A percentile compares a stretch with the other conserved stretches of the same genome.
phyloP scores from a whole-genome alignment of 495 filamentous ascomycete species.

The Corynascus novoguineensis region DNA sequence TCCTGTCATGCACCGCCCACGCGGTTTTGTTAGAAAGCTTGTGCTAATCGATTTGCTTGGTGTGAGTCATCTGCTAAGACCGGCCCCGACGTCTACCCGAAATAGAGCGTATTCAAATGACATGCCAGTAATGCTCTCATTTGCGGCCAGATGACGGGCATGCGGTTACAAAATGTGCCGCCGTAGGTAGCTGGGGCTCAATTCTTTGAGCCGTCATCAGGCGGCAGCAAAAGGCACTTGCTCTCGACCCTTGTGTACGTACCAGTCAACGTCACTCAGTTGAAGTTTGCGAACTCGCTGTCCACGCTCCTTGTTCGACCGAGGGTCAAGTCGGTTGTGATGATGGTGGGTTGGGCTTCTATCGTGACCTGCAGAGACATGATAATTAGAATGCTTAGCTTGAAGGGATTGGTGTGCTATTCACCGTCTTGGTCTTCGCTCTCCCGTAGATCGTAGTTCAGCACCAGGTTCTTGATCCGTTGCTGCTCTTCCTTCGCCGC shows the following conservation, averaged over 20 bases:
- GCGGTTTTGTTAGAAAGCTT: conserved; percentile 12
- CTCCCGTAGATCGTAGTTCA: conserved; percentile 88
- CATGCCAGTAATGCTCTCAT: conserved; percentile 10
- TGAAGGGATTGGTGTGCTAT: conserved; percentile 36
- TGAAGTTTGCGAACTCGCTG: conserved; percentile 89
- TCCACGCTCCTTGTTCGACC: conserved; percentile 62
- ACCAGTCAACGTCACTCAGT: conserved; percentile 97
- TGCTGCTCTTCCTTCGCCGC: conserved; percentile 94
- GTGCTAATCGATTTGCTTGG: neutral
- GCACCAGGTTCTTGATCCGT: conserved; percentile 93
- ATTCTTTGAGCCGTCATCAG: neutral
- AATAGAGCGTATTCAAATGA: conserved; percentile 5
- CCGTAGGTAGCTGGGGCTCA: neutral
- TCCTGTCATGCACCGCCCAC: conserved; percentile 11
- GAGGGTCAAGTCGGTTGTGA: conserved; percentile 56
- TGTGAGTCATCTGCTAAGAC: neutral
- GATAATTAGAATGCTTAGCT: conserved; percentile 42
- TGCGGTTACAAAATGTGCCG: neutral
- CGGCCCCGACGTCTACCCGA: neutral
- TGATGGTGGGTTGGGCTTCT: conserved; percentile 42
- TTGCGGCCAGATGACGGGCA: neutral
- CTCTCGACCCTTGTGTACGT: conserved; percentile 33
- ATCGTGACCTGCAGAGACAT: conserved; percentile 41
- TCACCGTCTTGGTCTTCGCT: conserved; percentile 72
- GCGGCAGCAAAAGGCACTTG: neutral